Evolutionary conservation across 352 stramenopile species (phyloP), one percentile per base, ranked within the genome.

Genomic region (Globisporangium yorkense): DNA sequence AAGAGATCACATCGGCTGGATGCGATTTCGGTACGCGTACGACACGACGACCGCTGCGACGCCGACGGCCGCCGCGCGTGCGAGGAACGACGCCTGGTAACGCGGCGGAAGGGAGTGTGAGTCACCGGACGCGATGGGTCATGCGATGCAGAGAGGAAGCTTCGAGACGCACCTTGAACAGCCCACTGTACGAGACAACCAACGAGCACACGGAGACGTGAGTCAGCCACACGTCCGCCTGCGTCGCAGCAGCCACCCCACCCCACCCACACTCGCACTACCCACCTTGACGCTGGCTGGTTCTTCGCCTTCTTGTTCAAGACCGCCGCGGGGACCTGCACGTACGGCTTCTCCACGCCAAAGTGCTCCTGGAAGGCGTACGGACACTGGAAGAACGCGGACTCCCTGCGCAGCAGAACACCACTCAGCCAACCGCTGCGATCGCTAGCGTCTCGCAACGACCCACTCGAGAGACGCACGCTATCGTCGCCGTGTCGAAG

Each of bases 401-500:
- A 99, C 82, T 54, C 97, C 84, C 40, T 84, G 71, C 13, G 94
- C 75, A 57, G 99, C 15, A 99, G 86, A 35, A 86, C 74, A 39
- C 77, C 29, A 98, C 62, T 5, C 67, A 67, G 15, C 97, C 97
- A 27, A 96, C 96, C 75, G 40, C 43, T 47, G 43, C 16, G 39
- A 39, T 52, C 12, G 6, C 15, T 10, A 99, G 99, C 10, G 99
- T 75, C 99, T 71, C 27, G 72, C 7, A 10, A 35, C 2, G 16
- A 7, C 8, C 41, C 70, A 44, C 16, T 12, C 43, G n/a, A 5
- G 12, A 18, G 16, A 47, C 43, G 44, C 66, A 82, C 74, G 15
- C 47, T 49, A 65, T 51, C 20, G 31, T 29, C 29, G 31, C 53
- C 8, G 41, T 35, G 16, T 70, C 54, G 4, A 64, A 3, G 29